Evolutionary conservation across 345 rosid species (phyloP).

Genomic region (Gossypium mustelinum): DNA sequence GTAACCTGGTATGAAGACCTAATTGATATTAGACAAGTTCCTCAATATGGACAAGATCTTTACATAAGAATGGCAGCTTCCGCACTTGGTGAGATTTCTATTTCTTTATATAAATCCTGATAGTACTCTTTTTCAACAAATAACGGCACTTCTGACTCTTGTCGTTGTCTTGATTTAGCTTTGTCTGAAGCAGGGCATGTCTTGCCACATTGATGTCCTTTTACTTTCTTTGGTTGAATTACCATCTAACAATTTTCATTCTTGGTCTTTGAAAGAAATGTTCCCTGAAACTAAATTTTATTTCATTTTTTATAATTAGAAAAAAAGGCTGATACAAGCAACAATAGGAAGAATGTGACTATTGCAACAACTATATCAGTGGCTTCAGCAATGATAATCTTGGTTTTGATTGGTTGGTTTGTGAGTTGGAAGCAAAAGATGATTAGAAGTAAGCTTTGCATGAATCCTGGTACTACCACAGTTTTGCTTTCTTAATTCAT

Average conservation of each 20-base stretch:
- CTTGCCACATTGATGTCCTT: neutral
- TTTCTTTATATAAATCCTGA: neutral
- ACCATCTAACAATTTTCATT: neutral
- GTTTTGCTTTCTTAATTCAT: neutral
- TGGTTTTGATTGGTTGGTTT: constrained; percentile 16
- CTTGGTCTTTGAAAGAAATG: neutral
- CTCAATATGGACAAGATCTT: constrained; percentile 29
- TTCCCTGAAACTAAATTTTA: neutral
- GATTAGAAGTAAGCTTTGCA: neutral
- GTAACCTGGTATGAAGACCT: constrained; percentile 36
- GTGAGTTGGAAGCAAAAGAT: constrained; percentile 10
- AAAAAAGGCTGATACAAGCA: neutral
- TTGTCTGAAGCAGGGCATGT: neutral
- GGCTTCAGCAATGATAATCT: constrained; percentile 11
- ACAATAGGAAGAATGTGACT: constrained; percentile 4
- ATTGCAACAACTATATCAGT: constrained; percentile 7
- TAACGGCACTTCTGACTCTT: neutral
- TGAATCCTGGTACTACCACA: neutral
- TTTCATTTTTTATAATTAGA: neutral
- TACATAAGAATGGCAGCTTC: constrained; percentile 15
- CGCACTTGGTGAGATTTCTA: constrained; percentile 20
- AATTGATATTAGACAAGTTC: constrained; percentile 27
- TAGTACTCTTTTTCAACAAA: neutral
- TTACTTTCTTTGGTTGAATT: neutral
- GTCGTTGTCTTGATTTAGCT: neutral